These are phyloP conservation scores for Cercospora canescens DNA, from an alignment of 2,329 filamentous ascomycete species.

Conservation along the genomic window DNA sequence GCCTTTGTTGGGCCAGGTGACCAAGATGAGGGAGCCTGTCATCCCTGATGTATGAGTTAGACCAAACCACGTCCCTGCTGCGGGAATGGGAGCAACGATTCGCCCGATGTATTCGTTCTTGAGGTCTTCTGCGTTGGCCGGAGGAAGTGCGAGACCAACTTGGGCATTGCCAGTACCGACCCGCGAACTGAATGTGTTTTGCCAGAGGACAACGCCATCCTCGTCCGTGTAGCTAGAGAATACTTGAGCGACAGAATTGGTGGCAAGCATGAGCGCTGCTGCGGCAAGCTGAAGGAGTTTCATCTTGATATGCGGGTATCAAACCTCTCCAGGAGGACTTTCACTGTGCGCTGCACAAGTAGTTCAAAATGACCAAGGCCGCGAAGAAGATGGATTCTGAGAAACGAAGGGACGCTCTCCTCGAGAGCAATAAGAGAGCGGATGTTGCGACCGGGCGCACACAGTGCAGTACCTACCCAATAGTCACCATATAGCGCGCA, in stretches of 20 bases:
- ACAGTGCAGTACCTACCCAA: constrained; percentile 2
- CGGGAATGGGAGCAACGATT: constrained; percentile 48
- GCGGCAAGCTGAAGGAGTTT: constrained; percentile 22
- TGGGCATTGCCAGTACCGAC: constrained; percentile 49
- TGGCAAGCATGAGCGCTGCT: constrained; percentile 23
- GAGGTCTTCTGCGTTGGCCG: constrained; percentile 40
- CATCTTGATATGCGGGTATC: constrained; percentile 19
- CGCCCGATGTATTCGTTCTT: constrained; percentile 61
- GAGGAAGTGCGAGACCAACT: constrained; percentile 56
- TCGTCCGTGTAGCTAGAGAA: constrained; percentile 34
- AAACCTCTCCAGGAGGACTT: constrained; percentile 25
- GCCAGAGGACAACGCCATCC: constrained; percentile 57
- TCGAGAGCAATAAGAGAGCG: constrained; percentile 9
- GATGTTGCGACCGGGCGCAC: background rate
- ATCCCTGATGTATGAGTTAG: constrained; percentile 59
- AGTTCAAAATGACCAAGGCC: constrained; percentile 16
- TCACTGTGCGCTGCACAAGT: constrained; percentile 19
- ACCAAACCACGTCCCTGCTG: constrained; percentile 58
- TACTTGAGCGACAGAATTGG: constrained; percentile 27
- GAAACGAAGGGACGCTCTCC: constrained; percentile 23
- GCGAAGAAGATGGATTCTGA: constrained; percentile 5
- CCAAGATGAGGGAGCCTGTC: constrained; percentile 58
- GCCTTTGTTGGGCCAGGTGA: constrained; percentile 58
- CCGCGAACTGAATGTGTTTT: constrained; percentile 46
- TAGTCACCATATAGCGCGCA: background rate